phyloP scores from a whole-genome alignment of 345 rosid genomes.

The Clausena lansium region DNA sequence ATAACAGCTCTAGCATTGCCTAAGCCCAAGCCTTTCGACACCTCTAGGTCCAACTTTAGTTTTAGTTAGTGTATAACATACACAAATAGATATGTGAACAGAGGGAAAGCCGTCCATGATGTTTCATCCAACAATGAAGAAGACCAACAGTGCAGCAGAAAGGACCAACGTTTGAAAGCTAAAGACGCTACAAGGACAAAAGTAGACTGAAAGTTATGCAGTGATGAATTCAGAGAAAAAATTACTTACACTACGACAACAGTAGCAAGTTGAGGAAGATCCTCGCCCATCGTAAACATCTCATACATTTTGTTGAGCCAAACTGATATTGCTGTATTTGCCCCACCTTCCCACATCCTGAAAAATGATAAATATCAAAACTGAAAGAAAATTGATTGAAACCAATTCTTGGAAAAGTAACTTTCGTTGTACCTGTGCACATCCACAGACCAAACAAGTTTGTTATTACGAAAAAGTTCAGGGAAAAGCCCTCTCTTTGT shows the following conservation, averaged over 20 bases:
- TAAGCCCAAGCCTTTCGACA: not conserved
- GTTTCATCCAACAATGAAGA: not conserved
- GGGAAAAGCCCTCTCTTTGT: constrained; percentile 86
- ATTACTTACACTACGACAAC: constrained; percentile 75
- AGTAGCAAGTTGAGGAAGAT: constrained; percentile 83
- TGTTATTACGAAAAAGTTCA: constrained; percentile 82
- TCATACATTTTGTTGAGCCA: constrained; percentile 69
- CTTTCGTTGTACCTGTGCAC: constrained; percentile 66
- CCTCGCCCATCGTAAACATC: constrained; percentile 52
- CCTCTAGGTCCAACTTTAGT: not conserved
- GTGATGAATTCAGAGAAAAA: constrained; percentile 9
- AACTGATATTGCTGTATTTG: constrained; percentile 67
- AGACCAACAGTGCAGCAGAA: not conserved
- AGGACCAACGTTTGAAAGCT: not conserved
- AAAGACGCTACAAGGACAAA: not conserved
- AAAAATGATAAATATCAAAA: constrained; percentile 25
- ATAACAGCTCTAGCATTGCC: not conserved
- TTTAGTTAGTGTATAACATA: not conserved
- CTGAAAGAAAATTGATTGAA: constrained; percentile 18
- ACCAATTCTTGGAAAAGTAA: constrained; percentile 12
- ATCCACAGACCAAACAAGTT: constrained; percentile 82
- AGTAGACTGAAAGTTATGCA: not conserved
- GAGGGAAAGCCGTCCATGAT: not conserved
- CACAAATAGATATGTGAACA: not conserved
- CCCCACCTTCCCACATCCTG: constrained; percentile 95